A percentile compares a stretch with the other conserved stretches of the same genome.
Conservation (phyloP, 208 protist genomes). For the Wallacemonas collosoma region DNA sequence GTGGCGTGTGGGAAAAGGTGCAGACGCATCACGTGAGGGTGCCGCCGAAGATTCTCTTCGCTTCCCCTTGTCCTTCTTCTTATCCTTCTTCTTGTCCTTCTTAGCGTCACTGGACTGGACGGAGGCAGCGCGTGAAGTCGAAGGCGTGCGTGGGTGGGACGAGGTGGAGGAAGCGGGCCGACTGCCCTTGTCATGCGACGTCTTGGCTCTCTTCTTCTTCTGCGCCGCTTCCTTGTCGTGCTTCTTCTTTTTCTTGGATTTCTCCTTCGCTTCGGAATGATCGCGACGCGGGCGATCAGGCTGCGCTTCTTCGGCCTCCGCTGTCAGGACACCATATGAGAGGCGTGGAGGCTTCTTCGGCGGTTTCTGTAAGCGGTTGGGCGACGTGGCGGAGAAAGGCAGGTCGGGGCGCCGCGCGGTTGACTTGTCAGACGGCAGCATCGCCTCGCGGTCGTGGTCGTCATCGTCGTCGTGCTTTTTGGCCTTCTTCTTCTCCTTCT, state of each 20-base stretch:
- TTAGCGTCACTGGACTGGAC: not conserved
- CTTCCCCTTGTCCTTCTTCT: conserved; percentile 21
- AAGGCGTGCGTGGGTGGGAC: not conserved
- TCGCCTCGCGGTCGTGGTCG: not conserved
- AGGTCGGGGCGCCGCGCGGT: not conserved
- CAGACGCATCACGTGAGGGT: not conserved
- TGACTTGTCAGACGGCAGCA: not conserved
- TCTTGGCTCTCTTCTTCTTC: conserved; percentile 18
- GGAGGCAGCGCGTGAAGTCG: not conserved
- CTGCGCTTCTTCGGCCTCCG: conserved; percentile 10
- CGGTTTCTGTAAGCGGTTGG: not conserved
- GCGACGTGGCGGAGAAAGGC: not conserved
- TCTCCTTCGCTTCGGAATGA: not conserved
- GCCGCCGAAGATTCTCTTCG: too few species aligned
- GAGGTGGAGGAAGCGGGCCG: not conserved
- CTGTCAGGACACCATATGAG: conserved; percentile 5
- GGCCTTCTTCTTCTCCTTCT: conserved; percentile 7
- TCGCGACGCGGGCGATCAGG: not conserved
- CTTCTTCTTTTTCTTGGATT: conserved; percentile 18
- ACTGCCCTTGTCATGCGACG: not conserved
- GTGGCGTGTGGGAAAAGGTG: not conserved
- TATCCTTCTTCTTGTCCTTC: conserved; percentile 7
- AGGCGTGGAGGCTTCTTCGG: not conserved
- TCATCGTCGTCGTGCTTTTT: not conserved
- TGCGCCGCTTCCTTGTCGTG: conserved; percentile 21